Evolutionary conservation across 768 basidiomycete species (phyloP), one percentile per base, ranked within the genome.

Genomic region (Termitomyces sp.): DNA sequence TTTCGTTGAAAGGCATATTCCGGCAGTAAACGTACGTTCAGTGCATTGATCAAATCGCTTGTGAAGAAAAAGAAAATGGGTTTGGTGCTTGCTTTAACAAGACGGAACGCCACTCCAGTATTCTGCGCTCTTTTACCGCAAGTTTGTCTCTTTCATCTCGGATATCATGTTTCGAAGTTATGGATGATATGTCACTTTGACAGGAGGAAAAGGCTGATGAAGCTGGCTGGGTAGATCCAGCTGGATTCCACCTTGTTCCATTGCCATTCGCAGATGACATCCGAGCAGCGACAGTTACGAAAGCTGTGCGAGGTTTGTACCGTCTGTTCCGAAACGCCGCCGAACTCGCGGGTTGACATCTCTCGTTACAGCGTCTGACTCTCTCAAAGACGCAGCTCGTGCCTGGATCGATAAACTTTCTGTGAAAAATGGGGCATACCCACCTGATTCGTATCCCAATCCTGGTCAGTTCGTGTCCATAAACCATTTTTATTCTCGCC

Each of bases 201-300:
- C 60, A 94, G 86, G 85, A 80, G 56, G 93, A 97, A 68, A 80
- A 79, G 47, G 62, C 73, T 35, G 85, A 87, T 63, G 83, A 85
- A 33, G 80, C 78, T 10, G 91, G 90, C 7, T 89, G 84, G 77
- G 84, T 82, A 51, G 86, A 89, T 42, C 92, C 97, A 35, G 84
- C 91, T 1, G 97, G 97, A 5, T 89, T 98, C 64, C 94, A 98
- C 69, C 76, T 98, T 50, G 87, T 98, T 56, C 88, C 89, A 15
- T 69, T 98, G n/a, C 95, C 96, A 0, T 99, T 90, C 67, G 89
- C 91, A 4, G 97, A 99, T 66, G 97, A 99, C 64, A 88, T 98
- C 49, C 84, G 97, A 48, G 77, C 78, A 19, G 89, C 89, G 6
- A 86, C 89, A 2, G 70, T 94, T 11, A 81, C 85, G 19, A 76